Percentiles rank a stretch among this genome's conserved stretches.
Evolutionary conservation across 805 yeast species (phyloP).

Genomic region (Nakazawaea pomicola): DNA sequence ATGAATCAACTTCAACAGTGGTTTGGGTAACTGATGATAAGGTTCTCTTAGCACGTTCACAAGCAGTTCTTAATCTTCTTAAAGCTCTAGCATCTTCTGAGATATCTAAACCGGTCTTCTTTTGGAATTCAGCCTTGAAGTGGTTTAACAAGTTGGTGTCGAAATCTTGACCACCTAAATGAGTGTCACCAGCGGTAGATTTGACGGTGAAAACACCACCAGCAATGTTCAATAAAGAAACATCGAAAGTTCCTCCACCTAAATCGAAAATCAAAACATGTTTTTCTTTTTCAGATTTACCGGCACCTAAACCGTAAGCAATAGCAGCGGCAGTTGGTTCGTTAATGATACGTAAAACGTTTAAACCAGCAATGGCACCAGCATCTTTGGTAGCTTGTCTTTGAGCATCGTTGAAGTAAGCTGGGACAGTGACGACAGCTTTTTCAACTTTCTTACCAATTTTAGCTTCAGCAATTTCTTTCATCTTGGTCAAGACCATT

Average conservation of each 20-base stretch:
- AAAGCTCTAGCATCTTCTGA: constrained; percentile 90
- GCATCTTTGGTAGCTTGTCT: constrained; percentile 83
- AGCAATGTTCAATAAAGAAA: constrained; percentile 84
- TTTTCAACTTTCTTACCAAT: constrained; percentile 67
- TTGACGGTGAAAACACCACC: constrained; percentile 97
- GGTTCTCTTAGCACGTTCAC: constrained; percentile 99
- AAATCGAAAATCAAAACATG: constrained; percentile 91
- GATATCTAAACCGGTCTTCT: constrained; percentile 91
- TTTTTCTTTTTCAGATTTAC: constrained; percentile 74
- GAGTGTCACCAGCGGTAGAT: constrained; percentile 99
- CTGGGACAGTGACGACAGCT: constrained; percentile 78
- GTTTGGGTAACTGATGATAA: constrained; percentile 95
- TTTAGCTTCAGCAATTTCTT: constrained; percentile 74
- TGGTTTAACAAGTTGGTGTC: constrained; percentile 92
- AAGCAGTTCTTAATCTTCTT: constrained; percentile 97
- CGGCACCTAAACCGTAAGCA: constrained; percentile 97
- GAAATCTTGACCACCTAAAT: constrained; percentile 99
- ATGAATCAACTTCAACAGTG: constrained; percentile 93
- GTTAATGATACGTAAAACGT: constrained; percentile 72
- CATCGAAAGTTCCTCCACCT: constrained; percentile 99
- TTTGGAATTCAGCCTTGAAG: constrained; percentile 86
- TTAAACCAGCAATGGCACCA: constrained; percentile 75
- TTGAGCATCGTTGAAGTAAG: constrained; percentile 76
- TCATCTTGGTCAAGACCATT: constrained; percentile 79
- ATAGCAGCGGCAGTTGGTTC: constrained; percentile 96